Conservation (phyloP, 805 yeast genomes). For the Saccharomyces paradoxus region DNA sequence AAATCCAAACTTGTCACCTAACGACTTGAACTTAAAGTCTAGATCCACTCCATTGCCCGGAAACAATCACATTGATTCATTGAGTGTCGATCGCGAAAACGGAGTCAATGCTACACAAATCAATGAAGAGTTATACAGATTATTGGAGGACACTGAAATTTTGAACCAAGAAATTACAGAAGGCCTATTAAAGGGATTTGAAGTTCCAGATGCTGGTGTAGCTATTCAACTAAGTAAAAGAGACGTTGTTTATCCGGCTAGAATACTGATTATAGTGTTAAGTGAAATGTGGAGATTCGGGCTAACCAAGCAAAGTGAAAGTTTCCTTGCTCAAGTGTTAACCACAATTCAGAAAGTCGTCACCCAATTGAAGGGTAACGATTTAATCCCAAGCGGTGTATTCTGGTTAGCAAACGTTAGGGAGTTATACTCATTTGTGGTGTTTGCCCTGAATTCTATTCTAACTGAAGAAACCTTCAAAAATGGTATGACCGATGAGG, state of each 20-base stretch:
- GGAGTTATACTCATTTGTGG: conserved; percentile 88
- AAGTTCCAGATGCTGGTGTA: conserved; percentile 77
- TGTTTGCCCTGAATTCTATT: conserved; percentile 89
- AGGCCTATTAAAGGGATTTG: conserved; percentile 75
- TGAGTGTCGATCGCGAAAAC: conserved; percentile 16
- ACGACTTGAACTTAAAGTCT: neutral
- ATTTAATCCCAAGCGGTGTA: conserved; percentile 84
- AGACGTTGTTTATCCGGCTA: conserved; percentile 92
- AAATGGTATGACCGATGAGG: conserved; percentile 80
- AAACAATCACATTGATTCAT: conserved; percentile 7
- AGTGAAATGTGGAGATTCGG: conserved; percentile 99
- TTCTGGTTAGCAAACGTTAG: conserved; percentile 97
- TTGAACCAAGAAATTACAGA: conserved; percentile 79
- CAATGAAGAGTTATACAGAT: conserved; percentile 64
- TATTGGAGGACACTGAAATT: conserved; percentile 60
- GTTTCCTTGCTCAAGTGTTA: conserved; percentile 80
- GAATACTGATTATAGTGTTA: conserved; percentile 82
- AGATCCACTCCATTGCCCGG: neutral
- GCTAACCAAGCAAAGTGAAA: conserved; percentile 83
- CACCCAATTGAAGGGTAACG: conserved; percentile 71
- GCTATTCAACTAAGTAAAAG: conserved; percentile 76
- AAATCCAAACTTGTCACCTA: neutral
- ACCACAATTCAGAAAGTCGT: conserved; percentile 81
- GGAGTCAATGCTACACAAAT: conserved; percentile 48
- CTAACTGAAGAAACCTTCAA: conserved; percentile 72